Evolutionary conservation across 371 early-diverging fungal species (phyloP), one percentile per base, ranked within the genome.

Genomic region (Amoeboaphelidium protococcarum): DNA sequence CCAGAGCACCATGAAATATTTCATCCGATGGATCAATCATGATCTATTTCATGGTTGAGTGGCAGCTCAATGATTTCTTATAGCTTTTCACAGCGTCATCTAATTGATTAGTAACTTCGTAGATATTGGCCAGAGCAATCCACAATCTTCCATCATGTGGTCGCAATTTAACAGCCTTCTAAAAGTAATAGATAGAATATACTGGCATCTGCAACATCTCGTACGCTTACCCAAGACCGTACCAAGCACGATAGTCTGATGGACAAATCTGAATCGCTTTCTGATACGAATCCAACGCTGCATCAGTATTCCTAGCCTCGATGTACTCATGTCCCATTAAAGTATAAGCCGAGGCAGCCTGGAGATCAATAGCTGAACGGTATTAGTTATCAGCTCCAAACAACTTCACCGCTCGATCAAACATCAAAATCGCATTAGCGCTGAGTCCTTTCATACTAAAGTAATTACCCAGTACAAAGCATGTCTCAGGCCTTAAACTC

Each of bases 301-400:
- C 80, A 24, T 73, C 67, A 1, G 78, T 69, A 48, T 87, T 82
- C 48, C 83, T 85, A 58, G 82, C 47, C 54, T 94, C 89, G 43
- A 94, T 63, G 51, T 85, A 91, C 56, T 91, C 90, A 56, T 95
- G 92, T 1, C 95, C 98, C 52, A 95, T 65, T 48, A 97, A 66
- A 0, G 83, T 87, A 79, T 89, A 90, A 1, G 82, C 84, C 2
- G 77, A 65, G 26, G 76, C 59, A 55, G 78, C 82, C 46, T 67
- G 66, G 22, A 72, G 67, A 50, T 84, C 71, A 45, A 94, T 67
- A 55, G 78, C 67, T 3, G 87, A 53, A 0, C n/a, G n/a, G n/a
- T n/a, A n/a, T n/a, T n/a, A n/a, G n/a, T n/a, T n/a, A n/a, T n/a
- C n/a, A n/a, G n/a, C n/a, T n/a, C n/a, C n/a, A n/a, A n/a, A n/a